A percentile compares a stretch with the other conserved stretches of the same genome.
Conservation (phyloP, 2,329 filamentous ascomycete genomes). For the Ascosphaera aggregata region DNA sequence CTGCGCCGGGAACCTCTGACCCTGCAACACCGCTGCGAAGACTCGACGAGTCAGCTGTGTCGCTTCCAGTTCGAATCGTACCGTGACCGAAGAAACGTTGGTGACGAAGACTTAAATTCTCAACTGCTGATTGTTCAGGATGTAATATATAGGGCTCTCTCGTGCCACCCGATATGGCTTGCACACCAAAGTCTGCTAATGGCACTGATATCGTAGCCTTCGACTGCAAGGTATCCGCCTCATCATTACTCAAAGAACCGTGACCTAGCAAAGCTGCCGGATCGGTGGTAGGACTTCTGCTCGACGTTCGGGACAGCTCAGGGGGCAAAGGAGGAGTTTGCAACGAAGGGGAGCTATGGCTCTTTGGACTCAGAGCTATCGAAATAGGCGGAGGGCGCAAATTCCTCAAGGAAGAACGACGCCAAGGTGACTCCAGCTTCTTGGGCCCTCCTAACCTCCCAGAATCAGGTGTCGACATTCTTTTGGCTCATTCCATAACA, state of each 20-base stretch:
- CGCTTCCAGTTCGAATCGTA: constrained; percentile 20
- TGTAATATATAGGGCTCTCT: constrained; percentile 36
- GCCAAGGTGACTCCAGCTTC: not conserved
- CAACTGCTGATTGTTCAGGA: constrained; percentile 10
- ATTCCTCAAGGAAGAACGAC: not conserved
- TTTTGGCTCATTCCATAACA: not conserved
- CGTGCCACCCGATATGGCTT: constrained; percentile 47
- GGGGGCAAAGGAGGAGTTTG: not conserved
- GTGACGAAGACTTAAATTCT: not conserved
- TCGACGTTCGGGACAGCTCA: not conserved
- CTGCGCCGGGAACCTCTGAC: constrained; percentile 40
- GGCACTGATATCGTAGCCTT: constrained; percentile 70
- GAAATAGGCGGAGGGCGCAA: not conserved
- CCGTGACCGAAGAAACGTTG: not conserved
- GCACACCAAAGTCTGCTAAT: constrained; percentile 54
- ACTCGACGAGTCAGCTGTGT: constrained; percentile 26
- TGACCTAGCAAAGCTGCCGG: not conserved
- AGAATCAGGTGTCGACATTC: not conserved
- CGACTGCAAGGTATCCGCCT: constrained; percentile 19
- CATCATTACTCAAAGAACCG: not conserved
- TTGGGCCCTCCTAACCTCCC: not conserved
- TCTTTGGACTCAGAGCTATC: not conserved
- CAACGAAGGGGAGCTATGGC: not conserved
- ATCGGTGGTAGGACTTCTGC: not conserved
- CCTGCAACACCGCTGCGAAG: constrained; percentile 27